Percentiles rank a stretch among this genome's conserved stretches.
Conservation (phyloP, 2,329 filamentous ascomycete species). For the Huntiella abstrusa region DNA sequence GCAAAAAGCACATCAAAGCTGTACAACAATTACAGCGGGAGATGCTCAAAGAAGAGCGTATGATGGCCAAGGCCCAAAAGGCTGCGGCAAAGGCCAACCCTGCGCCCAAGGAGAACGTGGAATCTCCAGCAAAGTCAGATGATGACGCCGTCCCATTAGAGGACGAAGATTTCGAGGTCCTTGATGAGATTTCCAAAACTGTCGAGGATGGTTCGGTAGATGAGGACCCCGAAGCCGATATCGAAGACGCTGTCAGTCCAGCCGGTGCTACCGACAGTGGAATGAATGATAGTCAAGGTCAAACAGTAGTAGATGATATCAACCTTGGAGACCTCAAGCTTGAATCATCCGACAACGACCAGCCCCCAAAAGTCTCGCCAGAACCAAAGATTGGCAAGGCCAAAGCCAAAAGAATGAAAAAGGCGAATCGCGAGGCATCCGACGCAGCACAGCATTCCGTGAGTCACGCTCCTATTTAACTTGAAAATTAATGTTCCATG, state of each 20-base stretch:
- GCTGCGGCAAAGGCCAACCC: neutral
- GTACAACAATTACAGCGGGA: slow-evolving; percentile 61
- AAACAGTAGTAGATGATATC: neutral
- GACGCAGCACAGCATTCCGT: slow-evolving; percentile 18
- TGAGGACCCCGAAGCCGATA: neutral
- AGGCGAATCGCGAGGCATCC: slow-evolving; percentile 17
- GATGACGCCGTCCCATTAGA: neutral
- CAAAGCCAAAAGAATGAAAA: slow-evolving; percentile 10
- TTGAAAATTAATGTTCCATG: neutral
- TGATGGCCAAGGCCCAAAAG: slow-evolving; percentile 16
- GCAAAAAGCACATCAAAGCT: slow-evolving; percentile 87
- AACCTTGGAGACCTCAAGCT: neutral
- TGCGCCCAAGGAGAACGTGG: too few species aligned
- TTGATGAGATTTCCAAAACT: neutral
- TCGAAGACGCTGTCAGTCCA: neutral
- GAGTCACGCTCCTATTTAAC: slow-evolving; percentile 13
- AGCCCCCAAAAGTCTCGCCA: neutral
- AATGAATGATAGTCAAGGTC: too few species aligned
- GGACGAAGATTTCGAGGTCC: neutral
- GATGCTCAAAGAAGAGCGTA: slow-evolving; percentile 59
- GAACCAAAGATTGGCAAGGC: slow-evolving; percentile 8
- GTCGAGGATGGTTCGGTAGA: neutral
- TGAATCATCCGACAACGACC: neutral
- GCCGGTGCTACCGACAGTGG: neutral
- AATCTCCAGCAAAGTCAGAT: neutral